These are phyloP conservation scores for Rhizomucor pusillus DNA, from an alignment of 371 early-diverging fungal genomes.

Conservation along the genomic window DNA sequence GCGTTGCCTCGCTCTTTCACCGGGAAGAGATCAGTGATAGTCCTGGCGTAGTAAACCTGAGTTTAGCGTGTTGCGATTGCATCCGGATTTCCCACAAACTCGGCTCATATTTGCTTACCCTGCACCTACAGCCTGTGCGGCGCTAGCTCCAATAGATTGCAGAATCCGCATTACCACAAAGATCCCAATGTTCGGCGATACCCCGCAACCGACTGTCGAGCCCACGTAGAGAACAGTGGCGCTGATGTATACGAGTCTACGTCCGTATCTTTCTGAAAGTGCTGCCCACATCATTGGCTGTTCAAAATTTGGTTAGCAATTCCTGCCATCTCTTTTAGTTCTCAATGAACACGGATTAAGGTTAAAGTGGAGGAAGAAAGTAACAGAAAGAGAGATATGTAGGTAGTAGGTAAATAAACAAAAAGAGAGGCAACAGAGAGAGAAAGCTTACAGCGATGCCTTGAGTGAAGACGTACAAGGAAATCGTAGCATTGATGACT, in stretches of 20 bases:
- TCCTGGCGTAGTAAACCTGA: conserved; percentile 16
- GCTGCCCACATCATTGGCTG: conserved; percentile 71
- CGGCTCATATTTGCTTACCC: conserved; percentile 38
- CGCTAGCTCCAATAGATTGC: conserved; percentile 72
- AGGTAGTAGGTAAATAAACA: too few relatives aligned
- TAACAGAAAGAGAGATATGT: too few relatives aligned
- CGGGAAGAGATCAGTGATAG: conserved; percentile 30
- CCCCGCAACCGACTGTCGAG: conserved; percentile 65
- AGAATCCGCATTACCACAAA: conserved; percentile 64
- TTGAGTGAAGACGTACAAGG: conserved; percentile 38
- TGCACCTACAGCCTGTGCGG: conserved; percentile 71
- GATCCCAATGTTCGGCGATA: conserved; percentile 48
- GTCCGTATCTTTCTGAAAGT: conserved; percentile 64
- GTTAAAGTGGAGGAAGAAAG: too few relatives aligned
- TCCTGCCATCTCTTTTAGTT: not conserved
- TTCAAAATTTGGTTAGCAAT: not conserved
- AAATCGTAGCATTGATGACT: conserved; percentile 42
- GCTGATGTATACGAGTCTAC: conserved; percentile 61
- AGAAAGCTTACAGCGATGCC: conserved; percentile 33
- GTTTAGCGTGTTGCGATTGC: not conserved
- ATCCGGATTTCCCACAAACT: not conserved
- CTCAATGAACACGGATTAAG: not conserved
- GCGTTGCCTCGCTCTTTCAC: conserved; percentile 50
- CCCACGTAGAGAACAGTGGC: conserved; percentile 55
- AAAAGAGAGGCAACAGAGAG: not conserved